A percentile compares a stretch with the other conserved stretches of the same genome.
Evolutionary conservation across 2,329 filamentous ascomycete genomes (phyloP).

Genomic region (Keithomyces neogunnii): DNA sequence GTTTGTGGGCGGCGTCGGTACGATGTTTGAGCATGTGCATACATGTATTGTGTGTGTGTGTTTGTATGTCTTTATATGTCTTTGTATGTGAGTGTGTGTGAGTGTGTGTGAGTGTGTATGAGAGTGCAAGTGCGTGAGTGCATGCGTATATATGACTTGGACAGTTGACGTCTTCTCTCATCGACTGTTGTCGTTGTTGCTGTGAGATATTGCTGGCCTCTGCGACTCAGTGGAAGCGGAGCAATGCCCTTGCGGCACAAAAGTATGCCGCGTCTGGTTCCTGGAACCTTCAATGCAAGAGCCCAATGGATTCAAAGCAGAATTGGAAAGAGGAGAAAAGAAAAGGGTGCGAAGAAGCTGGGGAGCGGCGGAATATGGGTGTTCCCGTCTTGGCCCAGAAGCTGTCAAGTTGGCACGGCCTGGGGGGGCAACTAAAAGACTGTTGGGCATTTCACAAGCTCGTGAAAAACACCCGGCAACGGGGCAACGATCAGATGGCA

Average conservation of each 20-base stretch:
- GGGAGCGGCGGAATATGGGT: neutral
- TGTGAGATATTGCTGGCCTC: neutral
- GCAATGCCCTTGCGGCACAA: neutral
- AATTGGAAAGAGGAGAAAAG: neutral
- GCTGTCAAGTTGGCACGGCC: neutral
- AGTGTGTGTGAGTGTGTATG: no score
- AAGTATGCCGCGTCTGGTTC: neutral
- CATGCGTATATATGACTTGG: neutral
- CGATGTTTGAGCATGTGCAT: no score
- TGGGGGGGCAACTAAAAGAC: conserved; percentile 2
- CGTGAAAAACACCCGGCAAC: conserved; percentile 7
- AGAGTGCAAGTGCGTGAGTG: no score
- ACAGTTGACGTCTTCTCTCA: neutral
- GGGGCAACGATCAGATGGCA: conserved; percentile 8
- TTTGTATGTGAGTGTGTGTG: neutral
- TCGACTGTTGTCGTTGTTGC: neutral
- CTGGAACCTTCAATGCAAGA: no score
- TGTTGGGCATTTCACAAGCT: conserved; percentile 5
- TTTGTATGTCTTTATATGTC: neutral
- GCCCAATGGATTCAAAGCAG: no score
- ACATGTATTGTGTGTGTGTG: neutral
- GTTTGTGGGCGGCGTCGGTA: no score
- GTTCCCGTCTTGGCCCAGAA: neutral
- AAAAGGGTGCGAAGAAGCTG: neutral
- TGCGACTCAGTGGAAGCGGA: neutral